phyloP scores from a whole-genome alignment of 2,329 filamentous ascomycete species.

The Emergomyces orientalis region DNA sequence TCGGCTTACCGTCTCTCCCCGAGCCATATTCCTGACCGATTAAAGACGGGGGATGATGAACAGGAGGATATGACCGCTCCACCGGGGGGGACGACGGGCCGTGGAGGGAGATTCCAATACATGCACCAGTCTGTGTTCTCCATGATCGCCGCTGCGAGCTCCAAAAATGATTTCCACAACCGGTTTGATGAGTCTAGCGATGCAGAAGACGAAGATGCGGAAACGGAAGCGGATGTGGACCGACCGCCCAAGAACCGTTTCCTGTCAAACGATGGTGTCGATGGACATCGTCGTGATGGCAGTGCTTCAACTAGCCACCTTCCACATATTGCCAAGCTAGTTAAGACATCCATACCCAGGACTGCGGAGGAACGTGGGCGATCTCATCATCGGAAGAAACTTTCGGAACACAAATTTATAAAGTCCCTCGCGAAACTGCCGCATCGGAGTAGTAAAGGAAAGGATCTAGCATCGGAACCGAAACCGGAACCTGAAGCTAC shows the following conservation, averaged over 20 bases:
- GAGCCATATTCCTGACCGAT: slow-evolving; percentile 48
- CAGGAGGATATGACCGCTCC: slow-evolving; percentile 53
- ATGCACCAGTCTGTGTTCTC: slow-evolving; percentile 95
- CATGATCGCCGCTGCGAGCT: slow-evolving; percentile 80
- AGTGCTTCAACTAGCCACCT: neutral
- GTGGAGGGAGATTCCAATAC: slow-evolving; percentile 45
- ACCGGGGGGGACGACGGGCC: slow-evolving; percentile 28
- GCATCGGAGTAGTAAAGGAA: slow-evolving; percentile 15
- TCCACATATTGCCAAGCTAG: neutral
- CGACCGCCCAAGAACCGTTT: slow-evolving; percentile 12
- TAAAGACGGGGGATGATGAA: slow-evolving; percentile 48
- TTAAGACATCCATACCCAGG: neutral
- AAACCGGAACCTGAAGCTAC: slow-evolving; percentile 16
- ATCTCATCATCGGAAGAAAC: slow-evolving; percentile 44
- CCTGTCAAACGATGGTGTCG: slow-evolving; percentile 3
- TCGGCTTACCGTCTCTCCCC: slow-evolving; percentile 25
- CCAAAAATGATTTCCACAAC: slow-evolving; percentile 69
- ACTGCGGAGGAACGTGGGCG: slow-evolving; percentile 8
- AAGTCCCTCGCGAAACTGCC: slow-evolving; percentile 53
- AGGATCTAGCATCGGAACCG: slow-evolving; percentile 20
- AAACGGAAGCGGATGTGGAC: slow-evolving; percentile 19
- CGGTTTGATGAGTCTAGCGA: slow-evolving; percentile 78
- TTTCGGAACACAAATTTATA: slow-evolving; percentile 58
- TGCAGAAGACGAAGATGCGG: slow-evolving; percentile 51
- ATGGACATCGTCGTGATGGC: neutral